Conservation (phyloP, 208 protist species). For the Leishmania tarentolae region DNA sequence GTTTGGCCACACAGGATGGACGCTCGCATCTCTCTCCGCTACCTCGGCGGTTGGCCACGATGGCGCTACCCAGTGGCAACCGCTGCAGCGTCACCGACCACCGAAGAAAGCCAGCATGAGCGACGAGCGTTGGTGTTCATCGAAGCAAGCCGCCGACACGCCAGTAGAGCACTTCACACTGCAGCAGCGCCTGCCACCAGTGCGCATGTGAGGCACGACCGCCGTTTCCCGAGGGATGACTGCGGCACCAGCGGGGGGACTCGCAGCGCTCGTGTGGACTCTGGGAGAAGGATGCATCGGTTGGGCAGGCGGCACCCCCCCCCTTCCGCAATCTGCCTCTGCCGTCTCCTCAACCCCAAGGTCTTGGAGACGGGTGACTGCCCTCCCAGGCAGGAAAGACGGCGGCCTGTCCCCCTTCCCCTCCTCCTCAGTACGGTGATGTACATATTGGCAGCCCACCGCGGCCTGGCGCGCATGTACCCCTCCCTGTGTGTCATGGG, state of each 20-base stretch:
- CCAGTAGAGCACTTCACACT: constrained; percentile 52
- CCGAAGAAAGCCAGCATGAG: not conserved
- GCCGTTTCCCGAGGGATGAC: not conserved
- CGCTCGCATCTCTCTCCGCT: not conserved
- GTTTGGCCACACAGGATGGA: constrained; percentile 6
- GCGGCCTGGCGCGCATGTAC: not conserved
- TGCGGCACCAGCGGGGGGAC: not conserved
- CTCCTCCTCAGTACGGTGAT: not conserved
- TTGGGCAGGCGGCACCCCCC: not conserved
- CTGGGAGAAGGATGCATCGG: not conserved
- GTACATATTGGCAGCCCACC: not conserved
- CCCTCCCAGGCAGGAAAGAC: not conserved
- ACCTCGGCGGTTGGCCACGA: not conserved
- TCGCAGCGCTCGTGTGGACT: not conserved
- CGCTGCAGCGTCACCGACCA: not conserved
- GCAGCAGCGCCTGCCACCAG: constrained; percentile 52
- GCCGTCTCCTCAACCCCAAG: not conserved
- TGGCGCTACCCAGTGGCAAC: not conserved
- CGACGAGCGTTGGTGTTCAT: constrained; percentile 38
- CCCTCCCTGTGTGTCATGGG: not conserved
- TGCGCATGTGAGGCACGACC: constrained; percentile 12
- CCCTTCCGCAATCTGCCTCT: not conserved
- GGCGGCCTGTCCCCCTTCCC: not conserved
- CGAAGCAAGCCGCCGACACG: constrained; percentile 41
- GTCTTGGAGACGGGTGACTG: not conserved